Percentiles rank a stretch among this genome's conserved stretches.
These are phyloP conservation scores for Brassica juncea DNA, from an alignment of 345 rosid genomes.

Conservation along the genomic window DNA sequence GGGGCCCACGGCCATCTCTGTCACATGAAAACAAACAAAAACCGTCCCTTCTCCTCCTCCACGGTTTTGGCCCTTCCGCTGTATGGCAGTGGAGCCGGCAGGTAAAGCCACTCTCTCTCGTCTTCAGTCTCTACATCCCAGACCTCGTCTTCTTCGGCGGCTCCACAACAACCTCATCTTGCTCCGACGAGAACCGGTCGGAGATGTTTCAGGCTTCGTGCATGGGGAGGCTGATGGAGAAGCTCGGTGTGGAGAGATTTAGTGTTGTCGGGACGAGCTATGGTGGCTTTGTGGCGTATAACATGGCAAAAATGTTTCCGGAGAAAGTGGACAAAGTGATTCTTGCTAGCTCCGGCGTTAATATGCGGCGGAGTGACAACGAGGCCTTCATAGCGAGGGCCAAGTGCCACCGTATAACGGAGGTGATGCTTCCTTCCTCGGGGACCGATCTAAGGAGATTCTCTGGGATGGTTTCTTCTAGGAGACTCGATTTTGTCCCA, in stretches of 20 bases:
- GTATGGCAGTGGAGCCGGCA: constrained; percentile 81
- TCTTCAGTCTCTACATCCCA: constrained; percentile 68
- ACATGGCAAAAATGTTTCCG: constrained; percentile 68
- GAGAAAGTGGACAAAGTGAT: constrained; percentile 80
- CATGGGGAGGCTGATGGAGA: constrained; percentile 58
- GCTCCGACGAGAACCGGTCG: constrained; percentile 44
- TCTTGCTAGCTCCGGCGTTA: constrained; percentile 77
- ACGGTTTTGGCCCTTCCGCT: constrained; percentile 84
- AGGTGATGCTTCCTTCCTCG: constrained; percentile 67
- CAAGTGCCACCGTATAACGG: constrained; percentile 37
- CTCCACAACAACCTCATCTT: constrained; percentile 53
- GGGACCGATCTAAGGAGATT: constrained; percentile 54
- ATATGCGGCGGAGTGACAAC: constrained; percentile 56
- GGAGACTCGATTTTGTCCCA: constrained; percentile 47
- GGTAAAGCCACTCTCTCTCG: constrained; percentile 50
- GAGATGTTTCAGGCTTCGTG: constrained; percentile 69
- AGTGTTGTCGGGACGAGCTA: constrained; percentile 77
- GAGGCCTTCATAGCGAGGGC: constrained; percentile 53
- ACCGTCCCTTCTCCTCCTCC: constrained; percentile 64
- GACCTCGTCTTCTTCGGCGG: constrained; percentile 77
- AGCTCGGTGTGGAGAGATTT: constrained; percentile 50
- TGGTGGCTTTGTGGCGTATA: constrained; percentile 84
- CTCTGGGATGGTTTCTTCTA: constrained; percentile 45
- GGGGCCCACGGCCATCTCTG: constrained; percentile 52
- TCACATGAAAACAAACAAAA: constrained; percentile 25